phyloP scores from a whole-genome alignment of 2,329 filamentous ascomycete species.

The Orbilia blumenaviensis region DNA sequence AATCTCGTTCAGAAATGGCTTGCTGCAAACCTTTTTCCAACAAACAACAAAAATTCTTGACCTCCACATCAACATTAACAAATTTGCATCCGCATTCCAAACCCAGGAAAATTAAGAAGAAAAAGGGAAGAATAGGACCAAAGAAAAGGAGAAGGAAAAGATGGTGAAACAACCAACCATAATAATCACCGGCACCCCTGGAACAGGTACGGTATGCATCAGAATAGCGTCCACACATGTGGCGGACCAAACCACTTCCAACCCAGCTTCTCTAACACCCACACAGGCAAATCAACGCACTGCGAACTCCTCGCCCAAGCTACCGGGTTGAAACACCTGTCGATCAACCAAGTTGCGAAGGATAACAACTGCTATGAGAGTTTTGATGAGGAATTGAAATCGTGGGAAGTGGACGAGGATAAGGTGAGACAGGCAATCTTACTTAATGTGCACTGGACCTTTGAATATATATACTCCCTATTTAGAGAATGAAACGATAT shows the following conservation, averaged over 20 bases:
- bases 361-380: constrained; percentile 86
- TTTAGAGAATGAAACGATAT: background rate
- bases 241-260: background rate
- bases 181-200: constrained; percentile 92
- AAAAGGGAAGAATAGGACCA: too few relatives aligned
- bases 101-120: too few relatives aligned
- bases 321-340: constrained; percentile 77
- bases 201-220: constrained; percentile 68
- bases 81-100: background rate
- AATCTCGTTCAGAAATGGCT: too few relatives aligned
- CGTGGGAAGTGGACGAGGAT: constrained; percentile 95
- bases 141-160: too few relatives aligned
- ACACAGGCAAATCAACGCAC: constrained; percentile 82
- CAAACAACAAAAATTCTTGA: constrained; percentile 47
- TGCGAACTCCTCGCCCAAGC: constrained; percentile 80
- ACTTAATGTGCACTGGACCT: too few relatives aligned
- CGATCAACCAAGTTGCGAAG: constrained; percentile 91
- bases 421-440: constrained; percentile 71
- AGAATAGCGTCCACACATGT: background rate
- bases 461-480: too few relatives aligned
- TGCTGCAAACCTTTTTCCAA: constrained; percentile 31
- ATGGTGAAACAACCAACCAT: constrained; percentile 75
- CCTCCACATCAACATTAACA: background rate
- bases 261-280: background rate
- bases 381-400: constrained; percentile 83